phyloP scores from a whole-genome alignment of 2,329 filamentous ascomycete species.

The Fusarium fujikuroi region DNA sequence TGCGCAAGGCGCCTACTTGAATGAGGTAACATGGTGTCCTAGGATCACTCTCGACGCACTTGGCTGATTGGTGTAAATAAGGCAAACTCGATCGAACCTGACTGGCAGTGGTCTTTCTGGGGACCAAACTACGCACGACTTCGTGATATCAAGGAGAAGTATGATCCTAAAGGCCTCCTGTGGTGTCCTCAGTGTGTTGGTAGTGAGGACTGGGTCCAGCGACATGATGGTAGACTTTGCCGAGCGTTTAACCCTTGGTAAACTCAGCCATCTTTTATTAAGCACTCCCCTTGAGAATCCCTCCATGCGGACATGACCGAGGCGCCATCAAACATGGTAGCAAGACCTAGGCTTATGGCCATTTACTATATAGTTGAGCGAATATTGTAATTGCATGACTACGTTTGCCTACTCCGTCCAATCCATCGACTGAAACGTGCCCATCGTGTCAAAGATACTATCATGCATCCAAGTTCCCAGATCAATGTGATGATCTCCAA shows the following conservation, averaged over 20 bases:
- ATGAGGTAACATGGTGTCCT: not conserved
- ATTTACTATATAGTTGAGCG: not conserved
- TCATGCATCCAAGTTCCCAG: constrained; percentile 1
- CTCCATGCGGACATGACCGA: too few relatives aligned
- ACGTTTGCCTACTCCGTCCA: not conserved
- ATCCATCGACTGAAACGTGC: not conserved
- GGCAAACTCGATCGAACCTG: not conserved
- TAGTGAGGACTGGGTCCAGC: constrained; percentile 5
- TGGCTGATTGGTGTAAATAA: not conserved
- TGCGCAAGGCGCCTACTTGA: not conserved
- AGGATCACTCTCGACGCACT: fast-evolving
- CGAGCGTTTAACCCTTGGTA: not conserved
- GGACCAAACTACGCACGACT: not conserved
- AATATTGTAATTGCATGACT: too few relatives aligned
- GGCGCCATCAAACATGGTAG: too few relatives aligned
- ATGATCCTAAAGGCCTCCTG: not conserved
- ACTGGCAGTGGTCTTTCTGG: constrained; percentile 4
- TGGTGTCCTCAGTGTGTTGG: constrained; percentile 6
- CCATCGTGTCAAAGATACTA: not conserved
- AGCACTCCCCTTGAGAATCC: too few relatives aligned
- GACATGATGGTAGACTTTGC: not conserved
- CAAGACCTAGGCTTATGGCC: not conserved
- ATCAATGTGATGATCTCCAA: not conserved
- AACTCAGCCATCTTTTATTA: not conserved
- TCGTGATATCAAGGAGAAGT: not conserved